Base-by-base conservation (phyloP, 495 filamentous ascomycete genomes). In the Podospora anserina region DNA sequence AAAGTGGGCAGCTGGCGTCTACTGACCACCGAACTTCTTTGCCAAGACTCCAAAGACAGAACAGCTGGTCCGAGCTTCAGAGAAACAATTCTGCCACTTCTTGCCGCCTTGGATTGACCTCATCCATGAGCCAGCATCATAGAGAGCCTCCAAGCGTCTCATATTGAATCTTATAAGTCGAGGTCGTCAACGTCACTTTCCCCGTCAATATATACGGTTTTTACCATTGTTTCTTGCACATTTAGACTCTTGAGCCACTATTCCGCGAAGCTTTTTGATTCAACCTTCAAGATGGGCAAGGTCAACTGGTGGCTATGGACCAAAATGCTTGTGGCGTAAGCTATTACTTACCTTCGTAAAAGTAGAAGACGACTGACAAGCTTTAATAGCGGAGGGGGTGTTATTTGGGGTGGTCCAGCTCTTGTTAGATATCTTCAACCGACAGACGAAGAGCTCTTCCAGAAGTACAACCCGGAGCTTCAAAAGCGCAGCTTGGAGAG, bases 391-490 rank as follows among this genome's bases (percentile, higher is more conserved):
- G 89, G 89, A 60, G 83, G 81, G 34, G 81, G 83, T 39, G 81
- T 93, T 60, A 88, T 85, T 78, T 81, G 97, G 69, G 95, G 95
- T 54, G 95, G 95, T 27, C 94, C 94, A 34, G 90, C 91, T 4
- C 79, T 97, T 59, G 87, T 93, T n/a, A 82, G 86, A 75, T 96
- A 86, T 70, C 82, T 98, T 53, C 86, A 88, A 63, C 95, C 96
- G 3, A 88, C 92, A 6, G 92, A 97, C 71, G 95, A 97, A 77
- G 93, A 97, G 79, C 83, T 98, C 9, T 92, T 96, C 82, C 75
- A 93, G 84, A 88, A 84, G 78, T 98, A 97, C 82, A 98, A 94
- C 77, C 93, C 94, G 1, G 95, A 98, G 16, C 86, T 98, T 4
- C 92, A 94, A 76, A 91, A 91, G 78, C 86, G 89, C 71, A 92